Base-by-base conservation (phyloP, 2,329 filamentous ascomycete genomes). In the Bipolaris sorokiniana region DNA sequence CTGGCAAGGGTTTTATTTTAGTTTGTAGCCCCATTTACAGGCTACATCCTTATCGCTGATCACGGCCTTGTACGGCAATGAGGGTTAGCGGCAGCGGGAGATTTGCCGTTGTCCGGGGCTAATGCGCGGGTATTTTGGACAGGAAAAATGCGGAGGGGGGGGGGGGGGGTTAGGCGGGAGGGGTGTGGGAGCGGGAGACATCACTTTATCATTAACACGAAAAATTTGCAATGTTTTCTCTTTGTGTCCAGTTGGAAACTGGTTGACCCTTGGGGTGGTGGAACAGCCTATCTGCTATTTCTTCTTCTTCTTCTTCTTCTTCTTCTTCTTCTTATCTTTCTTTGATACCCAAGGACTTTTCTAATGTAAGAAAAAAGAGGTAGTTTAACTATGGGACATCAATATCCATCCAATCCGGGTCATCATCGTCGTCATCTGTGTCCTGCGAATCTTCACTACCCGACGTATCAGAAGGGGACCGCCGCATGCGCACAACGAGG, bases 401-500 rank as follows among this genome's bases (percentile, higher is more conserved):
- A 33, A 63, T 23, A 10, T 61, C 61, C 58, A 62, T 58, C 38
- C 51, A 58, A 36, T 62, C 61, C 16, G 41, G 38, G 7, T 38
- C 38, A 15, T 33, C 36, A n/a, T 4, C 56, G 4, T 54, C 48
- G 10, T 51, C 51, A 2, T 52, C 56, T 10, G 45, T 33, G 4
- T 53, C 44, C 20, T 59, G 48, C 33, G 51, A 51, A 5, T 52
- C 36, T 28, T 48, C 49, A 9, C 44, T 51, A 18, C 51, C 55
- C 9, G 23, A 44, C 5, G 48, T 50, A 7, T 44, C 40, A 3
- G 40, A 42, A 1, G 44, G 38, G 0, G 34, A 38, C 5, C 31
- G 23, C 23, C 55, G 15, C 7, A 56, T 59, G 22, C 63, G 63
- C 18, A 54, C 56, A 3, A 71, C 45, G 23, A 72, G 26, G 18